Conservation (phyloP, 345 rosid species). For the Euphorbia pulcherrima region DNA sequence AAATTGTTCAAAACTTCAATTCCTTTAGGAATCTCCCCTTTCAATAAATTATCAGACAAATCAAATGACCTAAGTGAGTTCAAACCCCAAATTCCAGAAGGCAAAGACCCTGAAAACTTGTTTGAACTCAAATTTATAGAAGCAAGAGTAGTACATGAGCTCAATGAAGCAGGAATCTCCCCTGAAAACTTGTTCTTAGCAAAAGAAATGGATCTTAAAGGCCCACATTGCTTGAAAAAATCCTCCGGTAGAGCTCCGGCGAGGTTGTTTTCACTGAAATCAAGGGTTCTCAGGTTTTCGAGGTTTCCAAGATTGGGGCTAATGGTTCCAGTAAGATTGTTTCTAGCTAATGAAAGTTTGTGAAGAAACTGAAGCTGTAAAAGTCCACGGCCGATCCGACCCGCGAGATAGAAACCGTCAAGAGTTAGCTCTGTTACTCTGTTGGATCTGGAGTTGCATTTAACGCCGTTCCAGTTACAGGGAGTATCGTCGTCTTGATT, state of each 20-base stretch:
- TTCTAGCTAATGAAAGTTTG: slow-evolving; percentile 42
- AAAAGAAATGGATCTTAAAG: slow-evolving; percentile 59
- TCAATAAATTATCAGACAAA: slow-evolving; percentile 65
- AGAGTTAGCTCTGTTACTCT: slow-evolving; percentile 27
- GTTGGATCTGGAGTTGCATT: slow-evolving; percentile 34
- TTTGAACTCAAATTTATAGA: slow-evolving; percentile 62
- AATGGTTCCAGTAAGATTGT: slow-evolving; percentile 61
- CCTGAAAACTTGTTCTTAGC: slow-evolving; percentile 70
- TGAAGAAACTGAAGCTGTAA: slow-evolving; percentile 26
- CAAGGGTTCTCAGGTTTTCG: slow-evolving; percentile 47
- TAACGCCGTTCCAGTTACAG: slow-evolving; percentile 26
- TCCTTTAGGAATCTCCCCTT: slow-evolving; percentile 60
- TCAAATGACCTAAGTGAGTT: slow-evolving; percentile 68
- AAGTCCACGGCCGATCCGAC: slow-evolving; percentile 29
- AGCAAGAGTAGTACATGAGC: slow-evolving; percentile 65
- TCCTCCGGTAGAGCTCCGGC: slow-evolving; percentile 69
- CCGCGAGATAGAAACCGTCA: slow-evolving; percentile 28
- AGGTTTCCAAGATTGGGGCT: slow-evolving; percentile 50
- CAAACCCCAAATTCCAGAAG: slow-evolving; percentile 66
- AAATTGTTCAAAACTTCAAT: slow-evolving; percentile 58
- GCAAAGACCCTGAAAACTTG: slow-evolving; percentile 62
- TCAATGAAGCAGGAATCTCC: slow-evolving; percentile 62
- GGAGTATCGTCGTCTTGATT: slow-evolving; percentile 30
- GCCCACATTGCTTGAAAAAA: slow-evolving; percentile 77
- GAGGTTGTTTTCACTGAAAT: slow-evolving; percentile 53